Base-by-base conservation (phyloP, 345 rosid species). In the Ceriops zippeliana region DNA sequence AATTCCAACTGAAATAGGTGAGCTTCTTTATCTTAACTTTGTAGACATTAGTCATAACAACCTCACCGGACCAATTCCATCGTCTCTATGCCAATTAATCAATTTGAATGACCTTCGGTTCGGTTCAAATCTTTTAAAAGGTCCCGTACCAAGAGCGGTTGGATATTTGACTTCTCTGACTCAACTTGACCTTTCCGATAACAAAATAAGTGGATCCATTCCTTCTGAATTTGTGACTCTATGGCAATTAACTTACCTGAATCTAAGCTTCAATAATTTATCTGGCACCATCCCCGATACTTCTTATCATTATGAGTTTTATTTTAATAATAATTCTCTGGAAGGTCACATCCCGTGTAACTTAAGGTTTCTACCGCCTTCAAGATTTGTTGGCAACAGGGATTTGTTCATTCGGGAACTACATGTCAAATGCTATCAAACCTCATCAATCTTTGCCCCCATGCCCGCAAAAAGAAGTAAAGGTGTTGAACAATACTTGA, bases 281-380 rank as follows among this genome's bases (percentile, higher is more conserved):
- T 17, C 21, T 8, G 57, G 57, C 21, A 52, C 57, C 57, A 52
- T 52, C 24, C 57, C 24, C 16, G n/a, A 10, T 0, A 1, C 3
- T 52, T 52, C 9, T 21, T 0, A 24, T 42, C 4, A 0, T 3
- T 11, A 13, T 0, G 3, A 0, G 1, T 1, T 42, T 5, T 0
- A 21, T 19, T 19, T 52, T 20, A 21, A 2, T 20, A 5, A 52
- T 8, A 52, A 52, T 7, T 52, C 57, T 52, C 24, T 52, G 8
- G 57, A 52, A 8, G 57, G 57, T 52, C 21, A 52, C 21, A 52
- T 52, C 5, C 57, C 57, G 24, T 52, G 26, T 52, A 52, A 52
- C 24, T 5, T 52, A 6, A 19, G 57, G 56, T 5, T 19, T 20
- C 3, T 5, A 0, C 8, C 7, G 1, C 3, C 0, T n/a, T 52